phyloP scores from a whole-genome alignment of 371 early-diverging fungal species.

The Syncephalastrum contaminatum region DNA sequence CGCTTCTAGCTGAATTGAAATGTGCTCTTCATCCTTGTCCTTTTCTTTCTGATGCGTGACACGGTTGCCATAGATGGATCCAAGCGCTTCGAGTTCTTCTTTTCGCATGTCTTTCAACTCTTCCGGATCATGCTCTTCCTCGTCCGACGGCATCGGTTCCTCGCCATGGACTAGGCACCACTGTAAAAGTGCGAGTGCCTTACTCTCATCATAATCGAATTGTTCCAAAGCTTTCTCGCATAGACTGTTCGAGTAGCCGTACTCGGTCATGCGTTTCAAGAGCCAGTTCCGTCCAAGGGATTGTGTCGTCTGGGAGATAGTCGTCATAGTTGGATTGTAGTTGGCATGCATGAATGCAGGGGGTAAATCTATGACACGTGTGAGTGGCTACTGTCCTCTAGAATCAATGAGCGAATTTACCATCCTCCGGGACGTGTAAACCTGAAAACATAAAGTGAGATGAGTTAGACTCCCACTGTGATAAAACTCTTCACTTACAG shows the following conservation, averaged over 20 bases:
- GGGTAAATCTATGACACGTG: slow-evolving; percentile 53
- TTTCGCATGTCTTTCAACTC: slow-evolving; percentile 34
- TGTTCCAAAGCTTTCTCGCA: slow-evolving; percentile 50
- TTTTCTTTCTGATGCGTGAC: slow-evolving; percentile 21
- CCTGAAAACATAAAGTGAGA: slow-evolving; percentile 29
- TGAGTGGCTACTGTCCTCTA: neutral
- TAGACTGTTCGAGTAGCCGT: slow-evolving; percentile 58
- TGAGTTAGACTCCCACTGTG: neutral
- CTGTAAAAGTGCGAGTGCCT: slow-evolving; percentile 52
- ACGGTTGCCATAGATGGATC: slow-evolving; percentile 62
- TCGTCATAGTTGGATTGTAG: slow-evolving; percentile 64
- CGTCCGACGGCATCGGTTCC: slow-evolving; percentile 25
- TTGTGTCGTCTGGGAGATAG: slow-evolving; percentile 54
- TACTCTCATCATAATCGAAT: slow-evolving; percentile 46
- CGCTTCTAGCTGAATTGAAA: slow-evolving; percentile 17
- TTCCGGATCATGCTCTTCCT: slow-evolving; percentile 18
- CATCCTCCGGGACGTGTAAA: slow-evolving; percentile 86
- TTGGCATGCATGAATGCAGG: slow-evolving; percentile 59
- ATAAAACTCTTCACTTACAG: slow-evolving; percentile 44
- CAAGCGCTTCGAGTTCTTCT: slow-evolving; percentile 55
- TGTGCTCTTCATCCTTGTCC: slow-evolving; percentile 22
- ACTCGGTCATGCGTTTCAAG: slow-evolving; percentile 56
- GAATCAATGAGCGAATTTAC: slow-evolving; percentile 21
- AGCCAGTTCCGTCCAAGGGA: slow-evolving; percentile 64
- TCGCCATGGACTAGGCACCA: slow-evolving; percentile 40